Evolutionary conservation across 2,329 filamentous ascomycete species (phyloP), one percentile per base, ranked within the genome.

Genomic region (Neofusicoccum umdonicola): DNA sequence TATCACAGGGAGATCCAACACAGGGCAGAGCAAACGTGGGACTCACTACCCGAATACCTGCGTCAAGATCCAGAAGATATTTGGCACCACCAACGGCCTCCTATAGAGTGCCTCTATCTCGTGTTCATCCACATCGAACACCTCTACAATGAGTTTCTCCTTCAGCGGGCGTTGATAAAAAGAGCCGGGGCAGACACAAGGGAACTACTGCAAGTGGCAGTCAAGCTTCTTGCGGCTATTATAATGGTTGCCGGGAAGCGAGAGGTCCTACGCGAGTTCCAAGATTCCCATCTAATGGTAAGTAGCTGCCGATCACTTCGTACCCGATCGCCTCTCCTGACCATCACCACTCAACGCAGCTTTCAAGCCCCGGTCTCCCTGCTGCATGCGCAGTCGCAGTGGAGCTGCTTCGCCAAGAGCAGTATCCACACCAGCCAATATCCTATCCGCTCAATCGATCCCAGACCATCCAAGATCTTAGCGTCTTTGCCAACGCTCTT

Each of bases 61-160:
- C 71, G 71, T 11, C 63, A 72, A 37, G 56, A 60, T 19, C 56
- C 56, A 1, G 69, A 73, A 0, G 44, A 47, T 11, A 60, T 60
- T 34, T 60, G 56, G 56, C 27, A 47, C 42, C 42, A 60, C 12
- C 56, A 60, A 34, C 35, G 44, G 0, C 67, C 74, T 0, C 69
- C 72, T 0, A 66, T 84, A 0, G 83, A 83, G 60, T 75, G 77
- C 4, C 75, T 82, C 2, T 78, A 84, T 13, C 71, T 87, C 1
- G 65, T 76, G 1, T 72, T 71, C 52, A 72, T 84, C 0, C 77
- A 78, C 2, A 76, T 86, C 2, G 79, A 83, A 22, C 81, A 85
- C 51, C 72, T 87, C 0, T 82, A 87, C 47, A 87, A 87, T 44
- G 76, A 85, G 2, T 87, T 89, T 65, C 80, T 88, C 9, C 75